Percentiles rank a stretch among this genome's conserved stretches.
phyloP scores from a whole-genome alignment of 768 basidiomycete genomes.

The Rickenella mellea region DNA sequence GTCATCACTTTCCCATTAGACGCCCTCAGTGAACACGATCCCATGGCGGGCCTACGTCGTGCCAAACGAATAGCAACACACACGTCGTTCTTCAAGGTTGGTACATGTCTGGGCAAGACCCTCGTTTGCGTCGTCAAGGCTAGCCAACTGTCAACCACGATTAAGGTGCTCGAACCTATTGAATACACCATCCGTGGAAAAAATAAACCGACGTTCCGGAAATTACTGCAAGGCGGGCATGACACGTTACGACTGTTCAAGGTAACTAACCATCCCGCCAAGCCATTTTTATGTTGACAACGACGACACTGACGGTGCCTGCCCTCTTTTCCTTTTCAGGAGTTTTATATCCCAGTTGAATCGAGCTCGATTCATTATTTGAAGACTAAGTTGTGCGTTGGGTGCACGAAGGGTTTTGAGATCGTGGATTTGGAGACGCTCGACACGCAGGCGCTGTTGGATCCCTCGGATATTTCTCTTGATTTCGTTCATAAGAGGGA shows the following conservation, averaged over 20 bases:
- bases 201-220: conserved; percentile 87
- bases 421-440: conserved; percentile 95
- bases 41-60: conserved; percentile 82
- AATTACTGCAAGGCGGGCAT: conserved; percentile 88
- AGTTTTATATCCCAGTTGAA: conserved; percentile 98
- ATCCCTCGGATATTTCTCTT: conserved; percentile 82
- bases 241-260: conserved; percentile 90
- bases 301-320: conserved; percentile 1
- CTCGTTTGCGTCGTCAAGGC: conserved; percentile 97
- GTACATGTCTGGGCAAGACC: conserved; percentile 80
- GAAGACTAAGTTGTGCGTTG: conserved; percentile 94
- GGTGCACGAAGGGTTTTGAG: conserved; percentile 95
- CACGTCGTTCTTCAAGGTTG: conserved; percentile 96
- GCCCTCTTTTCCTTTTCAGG: conserved; percentile 38
- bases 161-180: conserved; percentile 94
- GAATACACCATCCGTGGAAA: conserved; percentile 76
- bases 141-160: conserved; percentile 88
- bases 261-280: conserved; percentile 31
- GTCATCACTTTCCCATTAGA: conserved; percentile 96
- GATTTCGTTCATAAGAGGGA: conserved; percentile 91
- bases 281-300: background rate
- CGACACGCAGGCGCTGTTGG: conserved; percentile 92
- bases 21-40: conserved; percentile 82
- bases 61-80: conserved; percentile 93
- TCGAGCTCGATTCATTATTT: conserved; percentile 95